Base-by-base conservation (phyloP, 495 filamentous ascomycete genomes). In the Penicillium nucicola region DNA sequence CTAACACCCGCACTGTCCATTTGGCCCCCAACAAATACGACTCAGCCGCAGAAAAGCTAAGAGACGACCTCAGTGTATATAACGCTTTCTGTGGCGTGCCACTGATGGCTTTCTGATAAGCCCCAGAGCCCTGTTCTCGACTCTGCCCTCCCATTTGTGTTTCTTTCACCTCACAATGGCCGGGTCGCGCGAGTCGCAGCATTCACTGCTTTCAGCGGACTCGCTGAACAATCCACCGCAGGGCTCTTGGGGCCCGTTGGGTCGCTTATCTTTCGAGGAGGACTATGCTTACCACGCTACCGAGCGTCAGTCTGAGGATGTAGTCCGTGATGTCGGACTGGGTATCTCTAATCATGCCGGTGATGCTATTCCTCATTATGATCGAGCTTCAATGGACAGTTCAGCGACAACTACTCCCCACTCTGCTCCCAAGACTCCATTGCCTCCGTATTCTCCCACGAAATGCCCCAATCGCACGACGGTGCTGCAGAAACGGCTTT, bases 401-500 rank as follows among this genome's bases (percentile, higher is more conserved):
- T 17, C 18, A 31, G 44, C 14, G 18, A 56, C 28, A 11, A 32
- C 52, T 3, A 57, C 58, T 2, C 52, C 55, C 5, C 47, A 25
- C 20, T 45, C 48, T 17, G 48, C 49, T 12, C 50, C 53, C 1
- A 20, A 31, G 33, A 25, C 34, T 19, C 45, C 48, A 10, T 28
- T 36, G 30, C 13, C 31, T 20, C 39, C 50, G 15, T 20, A 48
- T 18, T 18, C 34, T 20, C 33, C 52, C 31, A 15, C 33, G 39
- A 11, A 51, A 53, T 68, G 66, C 20, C 61, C 66, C 1, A 62
- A 50, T 17, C 61, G 52, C 11, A 2, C 41, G 7, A 41, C 42
- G 0, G 58, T 72, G n/a, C 52, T 65, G 3, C 61, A 70, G 23
- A 53, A 64, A 9, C 74, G 80, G 9, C 57, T 67, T 22, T 78